Base-by-base conservation (phyloP, 768 basidiomycete genomes). In the Xerocomellus chrysenteron region DNA sequence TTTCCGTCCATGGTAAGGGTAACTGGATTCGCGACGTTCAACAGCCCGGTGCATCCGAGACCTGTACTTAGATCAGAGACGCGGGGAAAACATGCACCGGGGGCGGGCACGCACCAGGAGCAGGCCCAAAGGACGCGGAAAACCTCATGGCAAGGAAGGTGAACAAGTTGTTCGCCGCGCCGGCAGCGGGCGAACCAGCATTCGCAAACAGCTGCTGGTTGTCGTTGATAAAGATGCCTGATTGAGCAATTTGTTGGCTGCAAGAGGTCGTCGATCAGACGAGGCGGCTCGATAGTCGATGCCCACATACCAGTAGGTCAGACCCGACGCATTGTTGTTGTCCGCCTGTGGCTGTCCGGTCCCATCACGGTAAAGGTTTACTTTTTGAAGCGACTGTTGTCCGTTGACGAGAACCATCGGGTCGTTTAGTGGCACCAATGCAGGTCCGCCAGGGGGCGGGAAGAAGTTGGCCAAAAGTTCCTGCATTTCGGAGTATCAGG, bases 101-200 rank as follows among this genome's bases (percentile, higher is more conserved):
- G 26, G n/a, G 10, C 33, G 16, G 26, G 43, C 21, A 56, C 62
- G 8, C 12, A 69, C 67, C 67, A 13, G 65, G 65, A 44, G 54
- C 55, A 39, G 68, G 68, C 13, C 63, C 66, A 45, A 68, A 57
- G 1, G 68, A 51, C 10, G 42, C 35, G 2, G 68, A 68, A 42
- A 68, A 70, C 45, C 67, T 65, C 67, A 68, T 65, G 14, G 68
- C 63, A n/a, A 68, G 59, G 55, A 68, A 68, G 13, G 68, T 68
- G 46, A 70, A 68, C 45, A 68, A 36, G 32, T 63, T 68, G 12
- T 56, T 68, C 9, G 66, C 67, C 55, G 13, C 12, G 28, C 40
- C 6, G 5, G 68, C 10, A 21, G 67, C 68, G 12, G 67, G 67
- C 7, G 68, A 70, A 26, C 41, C 45, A 14, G 45, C 32, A 40